phyloP scores from a whole-genome alignment of 2,329 filamentous ascomycete species.

The Trichoderma citrinoviride region DNA sequence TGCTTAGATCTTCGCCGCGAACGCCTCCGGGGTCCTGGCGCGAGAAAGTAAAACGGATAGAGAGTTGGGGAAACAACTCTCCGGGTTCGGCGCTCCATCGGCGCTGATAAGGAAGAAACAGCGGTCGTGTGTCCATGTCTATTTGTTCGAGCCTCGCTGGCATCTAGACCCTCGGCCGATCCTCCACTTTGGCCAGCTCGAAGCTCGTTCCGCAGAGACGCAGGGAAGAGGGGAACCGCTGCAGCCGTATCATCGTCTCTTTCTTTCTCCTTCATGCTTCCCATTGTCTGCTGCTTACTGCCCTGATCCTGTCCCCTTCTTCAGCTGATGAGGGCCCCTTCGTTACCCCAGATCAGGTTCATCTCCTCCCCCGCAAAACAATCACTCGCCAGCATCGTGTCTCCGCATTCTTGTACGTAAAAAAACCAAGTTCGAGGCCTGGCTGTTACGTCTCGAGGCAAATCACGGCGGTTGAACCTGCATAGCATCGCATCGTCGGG shows the following conservation, averaged over 20 bases:
- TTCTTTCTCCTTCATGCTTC: background rate
- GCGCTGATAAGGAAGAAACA: constrained; percentile 9
- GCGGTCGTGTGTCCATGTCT: background rate
- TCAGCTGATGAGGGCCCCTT: background rate
- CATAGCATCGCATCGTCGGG: background rate
- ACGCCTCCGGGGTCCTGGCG: constrained; percentile 9
- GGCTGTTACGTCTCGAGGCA: background rate
- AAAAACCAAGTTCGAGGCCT: constrained; percentile 12
- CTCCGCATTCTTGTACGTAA: constrained; percentile 22
- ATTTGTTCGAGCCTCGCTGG: background rate
- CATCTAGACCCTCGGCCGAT: constrained; percentile 5
- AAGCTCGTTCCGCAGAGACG: background rate
- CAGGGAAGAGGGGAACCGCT: background rate
- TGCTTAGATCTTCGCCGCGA: background rate
- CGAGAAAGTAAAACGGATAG: background rate
- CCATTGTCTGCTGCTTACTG: too few relatives aligned
- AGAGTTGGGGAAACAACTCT: background rate
- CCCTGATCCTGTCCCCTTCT: background rate
- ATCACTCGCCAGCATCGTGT: constrained; percentile 5
- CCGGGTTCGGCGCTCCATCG: constrained; percentile 4
- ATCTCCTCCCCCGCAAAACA: constrained; percentile 15
- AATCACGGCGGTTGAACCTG: background rate
- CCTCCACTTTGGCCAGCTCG: constrained; percentile 15
- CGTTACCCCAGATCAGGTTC: constrained; percentile 9
- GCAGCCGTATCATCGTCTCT: too few relatives aligned